Evolutionary conservation across 2,329 filamentous ascomycete species (phyloP).

Genomic region (Sporothrix euskadiensis): DNA sequence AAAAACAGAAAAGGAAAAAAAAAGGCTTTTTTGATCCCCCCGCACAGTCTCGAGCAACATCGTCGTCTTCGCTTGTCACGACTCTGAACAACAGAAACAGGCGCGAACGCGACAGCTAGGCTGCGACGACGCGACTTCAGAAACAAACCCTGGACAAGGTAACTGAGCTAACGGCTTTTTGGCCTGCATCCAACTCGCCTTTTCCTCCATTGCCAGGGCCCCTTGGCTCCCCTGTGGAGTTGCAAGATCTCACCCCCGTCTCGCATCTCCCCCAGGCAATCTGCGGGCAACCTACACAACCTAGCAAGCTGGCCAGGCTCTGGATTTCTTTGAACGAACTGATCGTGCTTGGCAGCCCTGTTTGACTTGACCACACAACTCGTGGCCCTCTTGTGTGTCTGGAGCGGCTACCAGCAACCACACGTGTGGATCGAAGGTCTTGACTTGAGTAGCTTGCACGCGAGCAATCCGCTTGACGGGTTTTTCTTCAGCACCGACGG

Average conservation of each 20-base stretch:
- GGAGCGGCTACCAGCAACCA: neutral
- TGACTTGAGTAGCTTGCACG: neutral
- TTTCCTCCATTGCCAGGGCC: neutral
- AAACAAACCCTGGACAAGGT: conserved; percentile 1
- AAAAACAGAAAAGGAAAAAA: neutral
- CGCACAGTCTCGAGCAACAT: neutral
- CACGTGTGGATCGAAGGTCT: neutral
- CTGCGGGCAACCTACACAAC: conserved; percentile 13
- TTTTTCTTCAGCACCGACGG: neutral
- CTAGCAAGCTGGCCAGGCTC: neutral
- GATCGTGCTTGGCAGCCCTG: conserved; percentile 10
- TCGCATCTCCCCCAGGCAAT: conserved; percentile 17
- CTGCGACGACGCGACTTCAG: neutral
- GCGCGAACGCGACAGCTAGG: neutral
- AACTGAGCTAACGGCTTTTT: neutral
- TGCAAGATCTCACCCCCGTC: conserved; percentile 8
- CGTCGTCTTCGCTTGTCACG: neutral
- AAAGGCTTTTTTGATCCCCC: neutral
- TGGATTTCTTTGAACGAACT: neutral
- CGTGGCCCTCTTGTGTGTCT: neutral
- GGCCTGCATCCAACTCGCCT: neutral
- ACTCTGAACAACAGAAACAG: neutral
- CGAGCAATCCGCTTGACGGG: neutral
- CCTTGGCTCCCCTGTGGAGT: conserved; percentile 10
- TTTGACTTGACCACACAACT: conserved; percentile 1